Evolutionary conservation across 139 green algal genomes (phyloP), one percentile per base, ranked within the genome.

Genomic region (Pseudopediastrum boryanum): DNA sequence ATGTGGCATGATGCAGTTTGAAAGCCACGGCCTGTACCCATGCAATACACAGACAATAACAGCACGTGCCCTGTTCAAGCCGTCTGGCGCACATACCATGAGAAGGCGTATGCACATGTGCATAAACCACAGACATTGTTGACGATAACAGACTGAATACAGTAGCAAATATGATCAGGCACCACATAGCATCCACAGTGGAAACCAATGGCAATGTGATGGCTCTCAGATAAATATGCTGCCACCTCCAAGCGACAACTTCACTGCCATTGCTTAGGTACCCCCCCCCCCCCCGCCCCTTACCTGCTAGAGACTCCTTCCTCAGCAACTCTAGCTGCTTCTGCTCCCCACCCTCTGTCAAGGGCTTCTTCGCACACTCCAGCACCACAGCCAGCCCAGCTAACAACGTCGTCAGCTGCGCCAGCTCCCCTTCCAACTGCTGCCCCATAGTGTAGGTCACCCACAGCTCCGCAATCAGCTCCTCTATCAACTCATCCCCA

Each of bases 341-440:
- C 39, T n/a, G 39, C 38, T 46, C 54, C 29, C 29, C 39, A 19
- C 6, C 25, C 29, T 41, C 59, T 27, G 52, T 31, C 85, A 78
- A 4, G 68, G 79, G 39, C 63, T 31, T 42, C 0, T 68, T 42
- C 7, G 87, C 78, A 43, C 77, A 85, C 71, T 89, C 82, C 75
- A 94, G 82, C 27, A 89, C 65, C 1, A 78, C 78, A 0, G 88
- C 88, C 79, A 94, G 70, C 0, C 83, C 85, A 0, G 42, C 85
- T 0, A 44, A 58, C 42, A 81, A 87, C 61, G 75, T 56, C 0
- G 84, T 87, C 70, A 95, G 84, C 33, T 71, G 68, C 54, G 75
- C 73, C 91, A 96, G 92, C 64, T 96, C 92, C 2, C 92, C 92
- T 71, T 96, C 91, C 79, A 96, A 96, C 4, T 56, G 81, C 41